These are phyloP conservation scores for Combretum micranthum DNA, from an alignment of 345 rosid species.

Conservation along the genomic window DNA sequence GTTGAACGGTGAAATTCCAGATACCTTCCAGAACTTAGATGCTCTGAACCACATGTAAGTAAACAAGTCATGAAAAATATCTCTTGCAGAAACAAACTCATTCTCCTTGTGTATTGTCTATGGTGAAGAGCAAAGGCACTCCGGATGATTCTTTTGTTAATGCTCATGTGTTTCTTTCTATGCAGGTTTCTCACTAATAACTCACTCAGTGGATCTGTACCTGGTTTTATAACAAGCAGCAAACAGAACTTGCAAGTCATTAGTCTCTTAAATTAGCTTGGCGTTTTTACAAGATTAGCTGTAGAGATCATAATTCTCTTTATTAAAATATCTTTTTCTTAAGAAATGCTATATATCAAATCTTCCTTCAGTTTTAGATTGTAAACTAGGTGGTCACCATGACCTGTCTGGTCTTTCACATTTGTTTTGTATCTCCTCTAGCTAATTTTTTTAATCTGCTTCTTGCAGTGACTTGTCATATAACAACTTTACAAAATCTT, in stretches of 20 bases:
- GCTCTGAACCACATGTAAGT: constrained; percentile 37
- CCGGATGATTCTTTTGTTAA: not conserved
- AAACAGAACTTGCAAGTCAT: constrained; percentile 31
- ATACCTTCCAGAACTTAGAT: constrained; percentile 9
- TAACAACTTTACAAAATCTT: constrained; percentile 63
- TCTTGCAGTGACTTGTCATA: constrained; percentile 70
- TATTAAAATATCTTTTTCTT: too few relatives aligned
- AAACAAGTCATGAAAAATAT: not conserved
- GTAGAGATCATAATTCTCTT: too few relatives aligned
- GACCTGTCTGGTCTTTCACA: not conserved
- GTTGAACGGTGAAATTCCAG: constrained; percentile 51
- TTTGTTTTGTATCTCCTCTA: not conserved
- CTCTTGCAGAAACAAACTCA: too few relatives aligned
- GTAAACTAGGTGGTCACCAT: not conserved
- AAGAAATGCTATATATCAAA: too few relatives aligned
- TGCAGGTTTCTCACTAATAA: constrained; percentile 71
- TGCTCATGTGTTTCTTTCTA: not conserved
- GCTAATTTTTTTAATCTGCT: not conserved
- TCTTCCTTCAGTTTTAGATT: too few relatives aligned
- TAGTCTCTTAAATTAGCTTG: not conserved
- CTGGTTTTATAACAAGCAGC: constrained; percentile 34
- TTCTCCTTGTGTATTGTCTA: too few relatives aligned
- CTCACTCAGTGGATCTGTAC: constrained; percentile 59
- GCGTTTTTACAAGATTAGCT: not conserved
- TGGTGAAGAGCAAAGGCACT: not conserved